phyloP scores from a whole-genome alignment of 2,329 filamentous ascomycete genomes.

The Aspergillus thermomutatus region DNA sequence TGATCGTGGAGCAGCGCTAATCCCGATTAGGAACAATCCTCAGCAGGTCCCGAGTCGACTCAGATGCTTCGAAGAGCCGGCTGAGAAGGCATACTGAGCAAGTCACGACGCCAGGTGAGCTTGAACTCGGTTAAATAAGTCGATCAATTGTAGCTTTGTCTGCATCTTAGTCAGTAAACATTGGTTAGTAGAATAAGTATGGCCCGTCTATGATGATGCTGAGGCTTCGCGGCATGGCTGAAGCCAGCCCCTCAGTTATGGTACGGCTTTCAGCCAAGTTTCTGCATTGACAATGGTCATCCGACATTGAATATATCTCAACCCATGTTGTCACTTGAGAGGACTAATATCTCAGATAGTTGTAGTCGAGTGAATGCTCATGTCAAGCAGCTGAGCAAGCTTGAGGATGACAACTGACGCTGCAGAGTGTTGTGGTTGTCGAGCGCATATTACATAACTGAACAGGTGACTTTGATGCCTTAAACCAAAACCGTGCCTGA shows the following conservation, averaged over 20 bases:
- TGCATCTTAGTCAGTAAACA: neutral
- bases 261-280: neutral
- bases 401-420: constrained; percentile 10
- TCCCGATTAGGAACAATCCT: constrained; percentile 30
- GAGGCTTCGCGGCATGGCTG: constrained; percentile 3
- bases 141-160: neutral
- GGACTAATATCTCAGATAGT: neutral
- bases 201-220: neutral
- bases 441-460: constrained; percentile 15
- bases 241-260: constrained; percentile 7
- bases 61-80: constrained; percentile 4
- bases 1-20: constrained; percentile 30
- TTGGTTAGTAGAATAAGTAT: neutral
- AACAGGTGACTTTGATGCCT: constrained; percentile 10
- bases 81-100: neutral
- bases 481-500: constrained; percentile 7
- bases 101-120: neutral
- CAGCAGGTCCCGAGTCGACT: constrained; percentile 20
- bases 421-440: constrained; percentile 15
- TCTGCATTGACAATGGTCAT: neutral
- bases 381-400: constrained; percentile 4
- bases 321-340: constrained; percentile 4
- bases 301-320: neutral
- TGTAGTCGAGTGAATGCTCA: constrained; percentile 9
- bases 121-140: neutral